These are phyloP conservation scores for Nidularia sp. DNA, from an alignment of 768 basidiomycete genomes.

Conservation along the genomic window DNA sequence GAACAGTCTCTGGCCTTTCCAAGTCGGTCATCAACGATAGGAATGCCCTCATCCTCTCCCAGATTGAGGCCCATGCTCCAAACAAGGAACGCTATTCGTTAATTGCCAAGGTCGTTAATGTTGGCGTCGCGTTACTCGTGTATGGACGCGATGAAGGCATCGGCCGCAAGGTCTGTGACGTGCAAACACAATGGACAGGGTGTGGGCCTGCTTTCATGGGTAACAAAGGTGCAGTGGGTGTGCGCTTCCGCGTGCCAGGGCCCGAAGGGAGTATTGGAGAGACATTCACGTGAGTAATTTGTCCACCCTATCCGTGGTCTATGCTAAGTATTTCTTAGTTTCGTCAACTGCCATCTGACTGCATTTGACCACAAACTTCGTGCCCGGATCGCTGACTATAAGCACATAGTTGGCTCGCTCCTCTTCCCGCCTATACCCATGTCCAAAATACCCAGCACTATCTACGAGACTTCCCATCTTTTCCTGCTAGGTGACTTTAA, in stretches of 20 bases:
- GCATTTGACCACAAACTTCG: conserved; percentile 68
- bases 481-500: conserved; percentile 95
- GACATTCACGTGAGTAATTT: conserved; percentile 69
- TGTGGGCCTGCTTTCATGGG: conserved; percentile 76
- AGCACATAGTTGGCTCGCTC: conserved; percentile 75
- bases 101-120: conserved; percentile 77
- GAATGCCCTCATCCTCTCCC: conserved; percentile 66
- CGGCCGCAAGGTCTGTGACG: conserved; percentile 55
- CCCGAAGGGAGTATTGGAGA: conserved; percentile 60
- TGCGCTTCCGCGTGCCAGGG: conserved; percentile 71
- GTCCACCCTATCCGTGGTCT: no score
- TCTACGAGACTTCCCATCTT: conserved; percentile 85
- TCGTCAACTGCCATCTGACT: conserved; percentile 90
- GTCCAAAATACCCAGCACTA: conserved; percentile 42
- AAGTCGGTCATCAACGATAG: conserved; percentile 63
- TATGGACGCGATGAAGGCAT: conserved; percentile 75
- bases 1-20: conserved; percentile 74
- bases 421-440: conserved; percentile 61
- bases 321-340: conserved; percentile 39
- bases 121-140: conserved; percentile 83
- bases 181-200: conserved; percentile 75
- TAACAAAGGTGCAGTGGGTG: conserved; percentile 93
- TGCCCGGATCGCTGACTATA: conserved; percentile 71
- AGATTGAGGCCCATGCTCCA: conserved; percentile 68
- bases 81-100: conserved; percentile 75